Evolutionary conservation across 2,329 filamentous ascomycete species (phyloP).

Genomic region (Bimuria novae-zelandiae): DNA sequence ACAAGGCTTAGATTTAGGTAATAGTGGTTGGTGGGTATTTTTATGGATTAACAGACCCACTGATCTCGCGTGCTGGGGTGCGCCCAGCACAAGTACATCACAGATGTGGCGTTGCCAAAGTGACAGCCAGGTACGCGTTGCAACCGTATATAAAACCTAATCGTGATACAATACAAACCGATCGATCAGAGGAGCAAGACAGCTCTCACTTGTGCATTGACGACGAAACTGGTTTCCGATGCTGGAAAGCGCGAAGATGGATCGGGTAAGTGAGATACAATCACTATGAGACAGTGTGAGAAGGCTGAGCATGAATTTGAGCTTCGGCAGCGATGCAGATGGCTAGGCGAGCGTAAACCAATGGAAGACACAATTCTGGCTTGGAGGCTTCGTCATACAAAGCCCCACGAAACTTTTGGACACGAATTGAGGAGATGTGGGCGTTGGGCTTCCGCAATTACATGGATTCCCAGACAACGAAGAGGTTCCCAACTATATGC

Average conservation of each 20-base stretch:
- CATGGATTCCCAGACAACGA: too few species aligned
- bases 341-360: not conserved
- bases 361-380: not conserved
- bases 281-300: not conserved
- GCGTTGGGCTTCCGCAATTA: conserved; percentile 1
- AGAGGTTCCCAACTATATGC: not conserved
- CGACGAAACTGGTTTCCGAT: too few species aligned
- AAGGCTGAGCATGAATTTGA: conserved; percentile 6
- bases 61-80: too few species aligned
- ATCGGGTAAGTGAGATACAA: not conserved
- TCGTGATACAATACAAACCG: too few species aligned
- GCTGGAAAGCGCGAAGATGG: not conserved
- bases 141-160: not conserved
- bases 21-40: not conserved
- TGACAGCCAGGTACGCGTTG: not conserved
- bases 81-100: too few species aligned
- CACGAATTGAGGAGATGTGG: not conserved
- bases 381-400: too few species aligned
- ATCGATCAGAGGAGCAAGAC: too few species aligned
- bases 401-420: not conserved
- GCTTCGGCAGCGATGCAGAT: not conserved
- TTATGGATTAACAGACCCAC: conserved; percentile 1
- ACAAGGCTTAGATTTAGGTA: not conserved
- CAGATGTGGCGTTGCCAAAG: not conserved
- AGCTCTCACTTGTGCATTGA: not conserved